Conservation (phyloP, 768 basidiomycete genomes). For the Mycena filopes region DNA sequence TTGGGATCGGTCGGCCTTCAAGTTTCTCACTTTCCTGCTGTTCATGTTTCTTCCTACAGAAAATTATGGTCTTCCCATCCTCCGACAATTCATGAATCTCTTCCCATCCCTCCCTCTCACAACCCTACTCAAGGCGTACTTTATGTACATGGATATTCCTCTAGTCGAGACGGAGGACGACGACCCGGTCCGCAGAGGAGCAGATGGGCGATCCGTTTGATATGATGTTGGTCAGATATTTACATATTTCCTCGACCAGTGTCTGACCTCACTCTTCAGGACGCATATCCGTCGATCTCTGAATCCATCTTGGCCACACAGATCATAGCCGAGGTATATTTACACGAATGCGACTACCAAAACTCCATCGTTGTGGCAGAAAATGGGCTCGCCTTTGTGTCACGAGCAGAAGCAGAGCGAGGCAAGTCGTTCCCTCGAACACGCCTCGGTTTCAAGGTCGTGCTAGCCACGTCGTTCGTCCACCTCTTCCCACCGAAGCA, state of each 20-base stretch:
- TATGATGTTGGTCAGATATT: conserved; percentile 65
- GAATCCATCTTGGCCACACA: conserved; percentile 76
- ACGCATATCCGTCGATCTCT: conserved; percentile 59
- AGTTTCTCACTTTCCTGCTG: conserved; percentile 6
- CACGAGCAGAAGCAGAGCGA: conserved; percentile 62
- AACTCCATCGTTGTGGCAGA: conserved; percentile 79
- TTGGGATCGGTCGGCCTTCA: conserved; percentile 65
- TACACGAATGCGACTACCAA: conserved; percentile 76
- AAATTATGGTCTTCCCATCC: conserved; percentile 64
- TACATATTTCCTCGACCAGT: background rate
- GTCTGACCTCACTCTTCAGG: conserved; percentile 50
- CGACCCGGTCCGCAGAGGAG: conserved; percentile 41
- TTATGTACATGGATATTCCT: conserved; percentile 65
- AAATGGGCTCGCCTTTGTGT: conserved; percentile 69
- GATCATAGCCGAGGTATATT: conserved; percentile 72
- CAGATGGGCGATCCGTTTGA: conserved; percentile 70
- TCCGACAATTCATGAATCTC: conserved; percentile 70
- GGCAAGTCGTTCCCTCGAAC: conserved; percentile 67
- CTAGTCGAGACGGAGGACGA: conserved; percentile 56
- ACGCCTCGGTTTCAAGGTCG: conserved; percentile 73
- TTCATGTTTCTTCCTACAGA: conserved; percentile 49
- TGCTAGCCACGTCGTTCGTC: conserved; percentile 80
- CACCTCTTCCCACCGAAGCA: conserved; percentile 92
- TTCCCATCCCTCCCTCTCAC: conserved; percentile 73
- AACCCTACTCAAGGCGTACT: conserved; percentile 72